Percentiles rank a stretch among this genome's conserved stretches.
These are phyloP conservation scores for Didymella keratinophila DNA, from an alignment of 2,329 filamentous ascomycete species.

Conservation along the genomic window DNA sequence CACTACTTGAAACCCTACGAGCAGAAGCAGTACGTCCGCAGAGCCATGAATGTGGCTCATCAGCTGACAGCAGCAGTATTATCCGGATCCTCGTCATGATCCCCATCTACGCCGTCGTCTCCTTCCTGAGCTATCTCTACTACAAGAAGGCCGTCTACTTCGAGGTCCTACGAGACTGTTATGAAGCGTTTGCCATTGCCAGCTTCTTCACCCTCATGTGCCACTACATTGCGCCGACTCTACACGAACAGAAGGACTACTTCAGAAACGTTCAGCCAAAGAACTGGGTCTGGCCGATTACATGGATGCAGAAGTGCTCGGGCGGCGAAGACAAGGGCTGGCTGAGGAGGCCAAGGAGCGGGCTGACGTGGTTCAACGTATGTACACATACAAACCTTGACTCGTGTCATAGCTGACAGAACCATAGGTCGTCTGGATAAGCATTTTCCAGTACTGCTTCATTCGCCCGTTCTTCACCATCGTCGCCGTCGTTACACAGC, in stretches of 20 bases:
- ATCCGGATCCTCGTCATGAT: constrained; percentile 91
- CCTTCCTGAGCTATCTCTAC: constrained; percentile 75
- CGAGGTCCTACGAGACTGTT: constrained; percentile 81
- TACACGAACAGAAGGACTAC: constrained; percentile 83
- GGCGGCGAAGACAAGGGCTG: constrained; percentile 70
- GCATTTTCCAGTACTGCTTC: constrained; percentile 86
- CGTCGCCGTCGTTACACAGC: constrained; percentile 76
- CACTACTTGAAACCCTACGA: constrained; percentile 68
- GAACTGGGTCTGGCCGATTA: constrained; percentile 78
- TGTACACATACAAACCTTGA: constrained; percentile 16
- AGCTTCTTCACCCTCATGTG: constrained; percentile 87
- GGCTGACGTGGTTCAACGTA: constrained; percentile 88
- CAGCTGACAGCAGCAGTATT: constrained; percentile 62
- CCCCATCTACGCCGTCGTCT: constrained; percentile 78
- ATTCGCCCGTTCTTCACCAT: constrained; percentile 81
- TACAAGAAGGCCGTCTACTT: constrained; percentile 84
- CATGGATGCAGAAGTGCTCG: constrained; percentile 73
- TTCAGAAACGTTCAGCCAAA: constrained; percentile 74
- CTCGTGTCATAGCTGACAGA: constrained; percentile 28
- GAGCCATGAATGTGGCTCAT: not conserved
- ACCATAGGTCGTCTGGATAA: constrained; percentile 74
- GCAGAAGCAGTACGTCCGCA: constrained; percentile 62
- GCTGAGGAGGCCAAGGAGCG: constrained; percentile 78
- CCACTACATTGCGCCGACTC: constrained; percentile 77
- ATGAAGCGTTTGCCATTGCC: constrained; percentile 87